Evolutionary conservation across 768 basidiomycete species (phyloP).

Genomic region (Trametes maxima): DNA sequence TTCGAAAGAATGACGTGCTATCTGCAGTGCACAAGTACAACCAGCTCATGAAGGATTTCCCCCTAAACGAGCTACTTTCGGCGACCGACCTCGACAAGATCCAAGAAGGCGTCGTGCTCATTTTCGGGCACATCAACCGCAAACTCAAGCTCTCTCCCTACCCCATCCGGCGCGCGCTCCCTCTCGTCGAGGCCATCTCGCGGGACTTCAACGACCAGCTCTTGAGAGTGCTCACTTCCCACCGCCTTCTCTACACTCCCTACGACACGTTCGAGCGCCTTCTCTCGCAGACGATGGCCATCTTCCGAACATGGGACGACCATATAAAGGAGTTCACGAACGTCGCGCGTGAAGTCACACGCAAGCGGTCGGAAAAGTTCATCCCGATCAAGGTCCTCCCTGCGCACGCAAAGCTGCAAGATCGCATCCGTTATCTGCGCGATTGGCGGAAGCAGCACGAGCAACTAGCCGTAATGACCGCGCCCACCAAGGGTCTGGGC

Average conservation of each 20-base stretch:
- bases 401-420: conserved; percentile 90
- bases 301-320: conserved; percentile 66
- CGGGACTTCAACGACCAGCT: conserved; percentile 97
- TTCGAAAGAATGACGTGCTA: not conserved
- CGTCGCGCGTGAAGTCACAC: conserved; percentile 83
- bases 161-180: conserved; percentile 92
- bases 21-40: conserved; percentile 93
- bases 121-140: conserved; percentile 93
- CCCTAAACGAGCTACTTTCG: conserved; percentile 92
- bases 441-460: conserved; percentile 98
- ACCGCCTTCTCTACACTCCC: conserved; percentile 90
- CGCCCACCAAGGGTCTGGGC: conserved; percentile 85
- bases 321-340: conserved; percentile 68
- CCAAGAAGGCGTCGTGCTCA: conserved; percentile 82
- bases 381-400: conserved; percentile 95
- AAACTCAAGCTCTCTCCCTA: conserved; percentile 96
- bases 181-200: conserved; percentile 97
- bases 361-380: conserved; percentile 88
- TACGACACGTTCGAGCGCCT: conserved; percentile 93
- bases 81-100: conserved; percentile 97
- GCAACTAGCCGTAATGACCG: conserved; percentile 96
- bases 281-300: conserved; percentile 68
- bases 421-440: conserved; percentile 80
- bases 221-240: conserved; percentile 85
- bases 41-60: conserved; percentile 98